Conservation (phyloP, 2,329 filamentous ascomycete genomes). For the Triangularia verruculosa region DNA sequence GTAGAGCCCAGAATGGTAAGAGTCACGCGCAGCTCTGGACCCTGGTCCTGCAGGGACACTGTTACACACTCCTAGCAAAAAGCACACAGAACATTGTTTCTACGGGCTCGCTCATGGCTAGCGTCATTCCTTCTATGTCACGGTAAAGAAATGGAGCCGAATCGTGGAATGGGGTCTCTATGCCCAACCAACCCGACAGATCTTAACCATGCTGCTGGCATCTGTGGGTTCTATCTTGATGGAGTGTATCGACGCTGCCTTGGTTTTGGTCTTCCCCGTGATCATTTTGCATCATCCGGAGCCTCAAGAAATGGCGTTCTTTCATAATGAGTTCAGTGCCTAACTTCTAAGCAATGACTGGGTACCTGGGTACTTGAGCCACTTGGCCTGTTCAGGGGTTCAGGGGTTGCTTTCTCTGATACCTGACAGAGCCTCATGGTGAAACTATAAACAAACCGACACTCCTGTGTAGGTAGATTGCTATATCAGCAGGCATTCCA, state of each 20-base stretch:
- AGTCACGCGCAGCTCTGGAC: neutral
- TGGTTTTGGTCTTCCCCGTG: neutral
- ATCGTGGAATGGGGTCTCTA: neutral
- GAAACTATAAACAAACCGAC: neutral
- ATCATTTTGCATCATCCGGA: neutral
- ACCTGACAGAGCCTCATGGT: neutral
- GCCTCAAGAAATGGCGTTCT: neutral
- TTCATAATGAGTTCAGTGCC: neutral
- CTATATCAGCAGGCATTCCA: neutral
- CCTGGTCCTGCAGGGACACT: neutral
- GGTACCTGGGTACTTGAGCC: neutral
- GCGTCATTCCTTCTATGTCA: neutral
- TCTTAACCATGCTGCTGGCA: neutral
- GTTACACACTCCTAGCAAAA: neutral
- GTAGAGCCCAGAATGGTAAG: neutral
- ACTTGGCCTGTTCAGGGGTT: neutral
- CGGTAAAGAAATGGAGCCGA: neutral
- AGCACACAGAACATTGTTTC: neutral
- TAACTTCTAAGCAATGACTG: neutral
- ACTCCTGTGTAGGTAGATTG: neutral
- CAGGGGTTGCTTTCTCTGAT: neutral
- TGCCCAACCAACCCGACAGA: too few relatives aligned
- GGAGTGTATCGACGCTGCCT: neutral
- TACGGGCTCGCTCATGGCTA: neutral
- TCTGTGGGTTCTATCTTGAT: neutral